Evolutionary conservation across 1,284 basidiomycete species (phyloP).

Genomic region (Leccinum griseonigrum): DNA sequence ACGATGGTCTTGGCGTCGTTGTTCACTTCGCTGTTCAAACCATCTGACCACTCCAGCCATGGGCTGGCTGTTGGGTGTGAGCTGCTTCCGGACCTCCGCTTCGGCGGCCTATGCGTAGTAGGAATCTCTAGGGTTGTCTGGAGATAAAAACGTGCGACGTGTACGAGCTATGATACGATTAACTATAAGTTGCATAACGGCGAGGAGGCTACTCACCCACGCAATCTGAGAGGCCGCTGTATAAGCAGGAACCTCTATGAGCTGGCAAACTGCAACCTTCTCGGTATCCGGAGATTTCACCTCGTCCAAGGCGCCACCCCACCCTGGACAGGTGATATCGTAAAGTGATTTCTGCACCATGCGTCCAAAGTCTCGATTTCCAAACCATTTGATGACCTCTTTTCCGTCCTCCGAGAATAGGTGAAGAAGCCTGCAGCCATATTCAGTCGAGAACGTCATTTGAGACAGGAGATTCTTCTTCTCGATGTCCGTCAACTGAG

Average conservation of each 20-base stretch:
- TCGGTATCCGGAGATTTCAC: not conserved
- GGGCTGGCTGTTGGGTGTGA: not conserved
- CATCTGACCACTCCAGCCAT: not conserved
- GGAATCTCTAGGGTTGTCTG: not conserved
- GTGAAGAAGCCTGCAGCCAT: not conserved
- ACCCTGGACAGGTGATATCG: not conserved
- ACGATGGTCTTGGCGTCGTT: not conserved
- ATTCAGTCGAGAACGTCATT: not conserved
- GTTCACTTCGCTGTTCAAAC: not conserved
- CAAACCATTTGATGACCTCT: not conserved
- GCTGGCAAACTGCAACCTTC: not conserved
- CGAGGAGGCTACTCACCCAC: not conserved
- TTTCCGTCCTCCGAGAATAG: not conserved
- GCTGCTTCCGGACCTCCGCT: not conserved
- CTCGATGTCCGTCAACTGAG: not conserved
- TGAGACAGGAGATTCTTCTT: not conserved
- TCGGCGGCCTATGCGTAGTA: not conserved
- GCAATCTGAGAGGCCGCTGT: not conserved
- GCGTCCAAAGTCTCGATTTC: not conserved
- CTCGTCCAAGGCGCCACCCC: not conserved
- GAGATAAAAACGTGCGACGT: not conserved
- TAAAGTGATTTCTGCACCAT: not conserved
- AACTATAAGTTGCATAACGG: not conserved
- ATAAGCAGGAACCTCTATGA: not conserved
- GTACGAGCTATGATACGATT: not conserved